Evolutionary conservation across 2,329 filamentous ascomycete genomes (phyloP).

Genomic region (Pestalotiopsis sp.): DNA sequence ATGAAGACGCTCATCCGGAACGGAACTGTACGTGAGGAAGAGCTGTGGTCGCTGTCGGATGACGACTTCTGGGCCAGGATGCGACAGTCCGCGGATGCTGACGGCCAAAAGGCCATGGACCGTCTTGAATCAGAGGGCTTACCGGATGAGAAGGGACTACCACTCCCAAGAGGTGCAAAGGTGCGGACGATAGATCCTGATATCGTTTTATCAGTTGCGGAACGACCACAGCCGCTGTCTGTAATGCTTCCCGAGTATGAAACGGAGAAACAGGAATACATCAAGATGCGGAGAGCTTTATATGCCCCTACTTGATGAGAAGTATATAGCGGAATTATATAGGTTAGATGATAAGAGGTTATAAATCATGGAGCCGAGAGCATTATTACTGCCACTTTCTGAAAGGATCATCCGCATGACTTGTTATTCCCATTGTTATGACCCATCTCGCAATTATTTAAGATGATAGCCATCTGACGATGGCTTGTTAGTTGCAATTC

Average conservation of each 20-base stretch:
- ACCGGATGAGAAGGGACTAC: constrained; percentile 22
- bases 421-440: no score
- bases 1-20: constrained; percentile 24
- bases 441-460: no score
- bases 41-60: constrained; percentile 35
- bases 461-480: no score
- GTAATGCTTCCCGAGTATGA: constrained; percentile 20
- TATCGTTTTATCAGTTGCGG: constrained; percentile 17
- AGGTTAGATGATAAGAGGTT: neutral
- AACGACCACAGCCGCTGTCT: constrained; percentile 19
- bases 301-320: constrained; percentile 11
- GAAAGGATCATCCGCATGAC: no score
- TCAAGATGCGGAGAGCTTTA: constrained; percentile 15
- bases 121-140: constrained; percentile 22
- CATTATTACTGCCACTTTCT: no score
- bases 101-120: constrained; percentile 20
- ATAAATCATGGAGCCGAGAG: neutral
- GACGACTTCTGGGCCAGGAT: constrained; percentile 34
- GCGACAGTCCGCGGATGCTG: constrained; percentile 19
- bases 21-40: constrained; percentile 27
- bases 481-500: no score
- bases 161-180: constrained; percentile 28
- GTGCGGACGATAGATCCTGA: constrained; percentile 34
- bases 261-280: constrained; percentile 19
- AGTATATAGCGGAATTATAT: neutral